Base-by-base conservation (phyloP, 225 moss, liverwort and hornwort genomes). In the Marchantia polymorpha region DNA sequence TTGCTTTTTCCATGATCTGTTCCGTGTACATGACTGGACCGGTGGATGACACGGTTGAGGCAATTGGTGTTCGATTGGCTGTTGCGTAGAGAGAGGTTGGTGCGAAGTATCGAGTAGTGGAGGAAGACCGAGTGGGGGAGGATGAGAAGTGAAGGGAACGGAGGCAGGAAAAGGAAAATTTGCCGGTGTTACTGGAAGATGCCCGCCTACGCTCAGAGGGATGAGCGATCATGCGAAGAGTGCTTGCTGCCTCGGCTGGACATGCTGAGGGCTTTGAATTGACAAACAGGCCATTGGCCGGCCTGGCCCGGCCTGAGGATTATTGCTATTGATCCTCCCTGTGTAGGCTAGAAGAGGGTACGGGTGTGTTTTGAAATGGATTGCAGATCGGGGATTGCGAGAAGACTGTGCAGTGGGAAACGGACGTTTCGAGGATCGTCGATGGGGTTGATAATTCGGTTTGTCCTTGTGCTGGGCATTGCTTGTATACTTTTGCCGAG, bases 401-500 rank as follows among this genome's bases (percentile, higher is more conserved):
- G 14, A 29, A 46, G n/a, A 50, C 50, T n/a, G 8, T 71, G 15
- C 20, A 51, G 58, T 10, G 58, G 70, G 48, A 72, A 58, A 17
- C 66, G 30, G 47, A 55, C 64, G 26, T 29, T 63, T 8, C 26
- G 30, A 22, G 56, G 71, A 23, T 39, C 70, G 72, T 67, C 66
- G n/a, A 80, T 58, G 54, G 59, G 58, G 27, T 30, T 49, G 17
- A 58, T 20, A 3, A 26, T 65, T 20, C 53, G 47, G 78, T 59
- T 80, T 53, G 13, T 83, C 19, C 58, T 82, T 49, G 58, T 86
- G 46, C 47, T 74, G 22, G 60, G 76, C 60, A 73, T 55, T 73
- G 73, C 55, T 59, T 80, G 73, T 73, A 30, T 80, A 66, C 52
- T 83, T 20, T 27, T 83, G 25, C 78, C 78, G 22, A 76, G 52